phyloP scores from a whole-genome alignment of 345 rosid species.

The Excoecaria agallocha region DNA sequence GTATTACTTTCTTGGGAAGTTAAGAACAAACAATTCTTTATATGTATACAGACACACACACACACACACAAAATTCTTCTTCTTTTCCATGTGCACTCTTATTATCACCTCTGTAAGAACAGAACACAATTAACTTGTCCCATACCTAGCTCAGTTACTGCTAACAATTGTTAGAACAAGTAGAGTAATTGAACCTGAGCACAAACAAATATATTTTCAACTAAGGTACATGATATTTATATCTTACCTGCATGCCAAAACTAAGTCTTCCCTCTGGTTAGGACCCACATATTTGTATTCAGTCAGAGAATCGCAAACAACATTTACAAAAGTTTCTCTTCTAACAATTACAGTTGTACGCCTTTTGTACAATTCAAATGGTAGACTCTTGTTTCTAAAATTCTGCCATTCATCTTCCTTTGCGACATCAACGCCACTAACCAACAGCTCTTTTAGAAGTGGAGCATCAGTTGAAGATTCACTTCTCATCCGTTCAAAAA shows the following conservation, averaged over 20 bases:
- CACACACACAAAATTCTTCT: too few species aligned
- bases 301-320: conserved; percentile 75
- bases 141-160: background rate
- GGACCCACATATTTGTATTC: conserved; percentile 94
- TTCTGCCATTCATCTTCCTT: conserved; percentile 32
- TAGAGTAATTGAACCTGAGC: background rate
- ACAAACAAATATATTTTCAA: conserved; percentile 10
- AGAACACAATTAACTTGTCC: background rate
- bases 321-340: conserved; percentile 66
- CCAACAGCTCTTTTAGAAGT: conserved; percentile 37
- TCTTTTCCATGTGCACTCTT: background rate
- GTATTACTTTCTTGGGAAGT: background rate
- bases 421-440: conserved; percentile 22
- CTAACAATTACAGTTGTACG: conserved; percentile 75
- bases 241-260: conserved; percentile 91
- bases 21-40: too few species aligned
- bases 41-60: too few species aligned
- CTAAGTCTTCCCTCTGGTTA: conserved; percentile 91
- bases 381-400: conserved; percentile 40
- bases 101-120: background rate
- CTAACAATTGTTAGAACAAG: background rate
- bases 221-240: background rate
- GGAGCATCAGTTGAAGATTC: conserved; percentile 42
- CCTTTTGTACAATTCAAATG: conserved; percentile 87
- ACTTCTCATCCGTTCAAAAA: conserved; percentile 65